Conservation (phyloP, 768 basidiomycete species). For the Mycena haematopus region DNA sequence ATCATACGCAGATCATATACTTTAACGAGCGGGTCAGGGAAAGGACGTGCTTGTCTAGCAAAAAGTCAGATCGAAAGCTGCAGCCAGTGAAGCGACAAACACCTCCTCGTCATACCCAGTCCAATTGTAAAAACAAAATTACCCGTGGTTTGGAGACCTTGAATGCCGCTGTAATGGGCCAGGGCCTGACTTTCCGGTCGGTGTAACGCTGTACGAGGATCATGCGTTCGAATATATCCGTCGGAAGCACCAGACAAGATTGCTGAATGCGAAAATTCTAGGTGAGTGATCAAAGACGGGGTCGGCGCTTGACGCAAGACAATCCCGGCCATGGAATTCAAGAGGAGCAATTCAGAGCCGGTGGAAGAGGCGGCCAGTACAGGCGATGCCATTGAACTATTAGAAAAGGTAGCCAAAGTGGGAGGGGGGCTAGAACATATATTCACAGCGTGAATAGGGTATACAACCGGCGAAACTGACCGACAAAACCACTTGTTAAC, state of each 20-base stretch:
- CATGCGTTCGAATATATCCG: constrained; percentile 76
- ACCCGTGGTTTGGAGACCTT: constrained; percentile 80
- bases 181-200: constrained; percentile 60
- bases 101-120: constrained; percentile 75
- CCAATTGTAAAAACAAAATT: constrained; percentile 89
- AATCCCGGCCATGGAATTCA: constrained; percentile 78
- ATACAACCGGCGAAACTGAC: constrained; percentile 47
- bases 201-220: constrained; percentile 65
- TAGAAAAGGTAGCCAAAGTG: constrained; percentile 50
- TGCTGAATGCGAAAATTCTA: constrained; percentile 68
- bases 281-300: constrained; percentile 66
- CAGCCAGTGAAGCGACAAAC: constrained; percentile 3
- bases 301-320: constrained; percentile 62
- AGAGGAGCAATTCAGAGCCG: constrained; percentile 65
- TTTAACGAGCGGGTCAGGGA: constrained; percentile 92
- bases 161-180: constrained; percentile 84
- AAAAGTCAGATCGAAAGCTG: constrained; percentile 27
- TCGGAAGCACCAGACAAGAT: constrained; percentile 76
- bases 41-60: constrained; percentile 81
- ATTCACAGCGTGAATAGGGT: constrained; percentile 11
- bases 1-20: constrained; percentile 89
- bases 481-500: constrained; percentile 82
- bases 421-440: constrained; percentile 36
- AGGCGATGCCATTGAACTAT: constrained; percentile 57
- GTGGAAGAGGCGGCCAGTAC: constrained; percentile 65